Conservation (phyloP, 2,329 filamentous ascomycete genomes). For the Onygenales sp. region DNA sequence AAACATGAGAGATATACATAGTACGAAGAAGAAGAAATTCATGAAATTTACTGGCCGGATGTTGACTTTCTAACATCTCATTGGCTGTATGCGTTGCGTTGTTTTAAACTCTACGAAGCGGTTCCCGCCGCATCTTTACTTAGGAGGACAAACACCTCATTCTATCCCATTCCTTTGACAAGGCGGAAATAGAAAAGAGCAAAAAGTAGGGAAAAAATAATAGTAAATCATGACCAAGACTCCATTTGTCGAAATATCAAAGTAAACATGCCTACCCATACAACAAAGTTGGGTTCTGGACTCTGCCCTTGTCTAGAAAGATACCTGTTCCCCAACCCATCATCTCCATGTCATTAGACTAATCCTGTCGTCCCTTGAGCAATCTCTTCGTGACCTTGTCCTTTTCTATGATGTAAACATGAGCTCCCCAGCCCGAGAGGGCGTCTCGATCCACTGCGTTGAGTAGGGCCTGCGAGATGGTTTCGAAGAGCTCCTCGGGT, state of each 20-base stretch:
- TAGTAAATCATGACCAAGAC: not conserved
- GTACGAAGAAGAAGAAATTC: too few relatives aligned
- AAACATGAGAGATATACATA: too few relatives aligned
- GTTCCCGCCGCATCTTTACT: too few relatives aligned
- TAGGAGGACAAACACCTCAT: too few relatives aligned
- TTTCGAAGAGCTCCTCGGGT: conserved; percentile 95
- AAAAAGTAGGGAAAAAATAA: not conserved
- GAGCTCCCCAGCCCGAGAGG: conserved; percentile 92
- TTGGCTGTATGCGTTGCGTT: too few relatives aligned
- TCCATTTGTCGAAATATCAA: conserved; percentile 1
- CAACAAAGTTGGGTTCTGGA: not conserved
- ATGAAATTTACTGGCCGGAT: too few relatives aligned
- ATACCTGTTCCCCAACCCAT: conserved; percentile 4
- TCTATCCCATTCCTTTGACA: too few relatives aligned
- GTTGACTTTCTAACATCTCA: too few relatives aligned
- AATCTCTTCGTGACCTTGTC: conserved; percentile 99
- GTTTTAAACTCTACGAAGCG: too few relatives aligned
- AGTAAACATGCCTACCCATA: not conserved
- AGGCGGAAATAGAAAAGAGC: too few relatives aligned
- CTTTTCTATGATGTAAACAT: conserved; percentile 99
- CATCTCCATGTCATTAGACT: conserved; percentile 23
- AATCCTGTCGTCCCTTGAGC: conserved; percentile 95
- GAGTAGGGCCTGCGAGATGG: conserved; percentile 87
- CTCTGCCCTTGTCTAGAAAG: not conserved
- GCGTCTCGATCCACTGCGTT: conserved; percentile 96